Percentiles rank a stretch among this genome's conserved stretches.
These are phyloP conservation scores for Austroboletus niveus DNA, from an alignment of 1,284 basidiomycete species.

Conservation along the genomic window DNA sequence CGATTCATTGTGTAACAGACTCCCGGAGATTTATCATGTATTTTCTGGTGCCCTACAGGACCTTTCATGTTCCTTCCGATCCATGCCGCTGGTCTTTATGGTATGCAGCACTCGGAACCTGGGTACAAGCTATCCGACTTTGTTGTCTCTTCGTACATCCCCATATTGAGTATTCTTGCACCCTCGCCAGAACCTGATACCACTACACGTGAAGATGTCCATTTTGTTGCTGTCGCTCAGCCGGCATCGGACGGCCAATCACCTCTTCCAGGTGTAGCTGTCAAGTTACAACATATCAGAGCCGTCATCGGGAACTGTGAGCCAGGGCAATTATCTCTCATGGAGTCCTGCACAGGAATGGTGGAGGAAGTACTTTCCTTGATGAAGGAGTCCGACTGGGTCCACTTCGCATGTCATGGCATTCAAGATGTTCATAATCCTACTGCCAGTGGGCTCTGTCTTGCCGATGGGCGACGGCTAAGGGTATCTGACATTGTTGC, in stretches of 20 bases:
- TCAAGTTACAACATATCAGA: constrained; percentile 1
- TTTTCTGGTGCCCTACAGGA: background rate
- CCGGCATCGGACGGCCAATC: background rate
- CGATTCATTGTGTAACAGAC: background rate
- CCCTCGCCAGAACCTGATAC: background rate
- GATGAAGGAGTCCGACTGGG: constrained; percentile 8
- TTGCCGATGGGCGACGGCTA: too few relatives aligned
- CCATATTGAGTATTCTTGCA: background rate
- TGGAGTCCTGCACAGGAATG: background rate
- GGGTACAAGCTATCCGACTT: background rate
- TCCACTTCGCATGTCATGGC: too few relatives aligned
- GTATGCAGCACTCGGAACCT: too few relatives aligned
- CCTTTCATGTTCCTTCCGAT: too few relatives aligned
- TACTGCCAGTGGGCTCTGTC: too few relatives aligned
- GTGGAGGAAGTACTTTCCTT: constrained; percentile 1
- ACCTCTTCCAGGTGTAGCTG: constrained; percentile 4
- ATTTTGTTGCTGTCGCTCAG: constrained; percentile 1
- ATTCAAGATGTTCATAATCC: too few relatives aligned
- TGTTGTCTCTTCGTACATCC: background rate
- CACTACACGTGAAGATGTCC: background rate
- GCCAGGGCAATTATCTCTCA: background rate
- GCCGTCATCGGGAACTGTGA: background rate
- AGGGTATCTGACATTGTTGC: too few relatives aligned
- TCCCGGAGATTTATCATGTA: background rate
- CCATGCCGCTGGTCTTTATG: too few relatives aligned